Evolutionary conservation across 2,329 filamentous ascomycete species (phyloP), one percentile per base, ranked within the genome.

Genomic region (Phoma sp.): DNA sequence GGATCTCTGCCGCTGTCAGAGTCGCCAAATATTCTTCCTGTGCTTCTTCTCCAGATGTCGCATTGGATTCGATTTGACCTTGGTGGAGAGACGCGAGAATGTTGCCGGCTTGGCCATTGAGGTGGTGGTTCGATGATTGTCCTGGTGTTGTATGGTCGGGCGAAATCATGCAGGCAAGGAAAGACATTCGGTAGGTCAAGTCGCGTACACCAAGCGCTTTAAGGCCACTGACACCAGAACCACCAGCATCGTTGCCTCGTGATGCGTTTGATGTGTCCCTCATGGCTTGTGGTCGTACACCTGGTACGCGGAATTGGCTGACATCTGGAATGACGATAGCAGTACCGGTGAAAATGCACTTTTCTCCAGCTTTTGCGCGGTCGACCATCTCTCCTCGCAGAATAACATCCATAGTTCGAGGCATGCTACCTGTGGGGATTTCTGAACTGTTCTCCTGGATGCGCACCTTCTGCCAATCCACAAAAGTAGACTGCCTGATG

Each of bases 401-500:
- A 63, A 99, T 97, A 34, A 99, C 90, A 69, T 99, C 95, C 86
- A 99, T 95, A 2, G 95, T 99, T 55, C 95, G 86, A 20, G 95
- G 95, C 95, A 99, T 99, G 78, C 93, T 97, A 48, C 95, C 95
- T 0, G 95, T 99, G 0, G 95, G 95, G 30, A 99, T 99, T 74
- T 99, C 95, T 4, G 93, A 93, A 64, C 92, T 96, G 79, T 98
- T 99, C 76, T 99, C 95, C 77, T 99, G 95, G 57, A 98, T 92
- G 59, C 96, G 90, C 20, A 98, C 92, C 75, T 98, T 98, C 74
- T 99, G 95, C 95, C 95, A 99, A 78, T 99, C 95, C 57, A 99
- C 90, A 73, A 99, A 99, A 0, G 93, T 98, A 75, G 93, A 97
- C 75, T 96, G 93, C 36, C 92, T 85, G 68, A 99, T 97, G 67